Evolutionary conservation across 2,329 filamentous ascomycete genomes (phyloP).

Genomic region (Ophiostoma sp.): DNA sequence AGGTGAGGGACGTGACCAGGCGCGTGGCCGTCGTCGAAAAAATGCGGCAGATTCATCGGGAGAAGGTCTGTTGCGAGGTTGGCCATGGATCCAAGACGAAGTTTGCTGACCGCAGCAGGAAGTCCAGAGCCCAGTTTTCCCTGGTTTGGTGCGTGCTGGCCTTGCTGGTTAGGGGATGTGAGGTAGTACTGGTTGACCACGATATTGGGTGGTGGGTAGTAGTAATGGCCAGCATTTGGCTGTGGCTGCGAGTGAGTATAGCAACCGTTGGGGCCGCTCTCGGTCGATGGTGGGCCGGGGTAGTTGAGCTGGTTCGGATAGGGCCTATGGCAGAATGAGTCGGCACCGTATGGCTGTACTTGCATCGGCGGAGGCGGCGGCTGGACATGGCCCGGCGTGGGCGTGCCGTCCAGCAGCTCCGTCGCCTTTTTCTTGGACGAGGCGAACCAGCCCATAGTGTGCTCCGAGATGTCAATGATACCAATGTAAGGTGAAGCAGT

Average conservation of each 20-base stretch:
- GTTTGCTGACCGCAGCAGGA: conserved; percentile 31
- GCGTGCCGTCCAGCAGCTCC: background rate
- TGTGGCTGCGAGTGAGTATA: background rate
- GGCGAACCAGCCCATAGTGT: background rate
- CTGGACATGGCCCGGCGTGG: background rate
- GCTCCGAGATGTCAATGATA: background rate
- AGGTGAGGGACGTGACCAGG: conserved; percentile 42
- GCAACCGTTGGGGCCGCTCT: background rate
- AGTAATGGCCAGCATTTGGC: conserved; percentile 18
- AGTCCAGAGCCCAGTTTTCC: background rate
- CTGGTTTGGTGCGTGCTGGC: conserved; percentile 19
- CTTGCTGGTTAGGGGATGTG: conserved; percentile 25
- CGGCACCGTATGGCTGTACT: background rate
- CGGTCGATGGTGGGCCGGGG: background rate
- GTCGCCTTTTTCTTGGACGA: conserved; percentile 3
- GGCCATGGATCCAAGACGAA: conserved; percentile 39
- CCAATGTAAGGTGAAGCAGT: background rate
- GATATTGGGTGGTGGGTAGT: conserved; percentile 38
- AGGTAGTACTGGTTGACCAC: conserved; percentile 52
- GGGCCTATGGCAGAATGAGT: background rate
- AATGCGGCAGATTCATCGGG: conserved; percentile 35
- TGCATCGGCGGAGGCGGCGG: background rate
- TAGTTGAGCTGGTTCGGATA: background rate
- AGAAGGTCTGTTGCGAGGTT: conserved; percentile 42
- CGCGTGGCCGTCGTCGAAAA: conserved; percentile 43